Evolutionary conservation across 108 stramenopile species (phyloP).

Genomic region (Discostella pseudostelligera): DNA sequence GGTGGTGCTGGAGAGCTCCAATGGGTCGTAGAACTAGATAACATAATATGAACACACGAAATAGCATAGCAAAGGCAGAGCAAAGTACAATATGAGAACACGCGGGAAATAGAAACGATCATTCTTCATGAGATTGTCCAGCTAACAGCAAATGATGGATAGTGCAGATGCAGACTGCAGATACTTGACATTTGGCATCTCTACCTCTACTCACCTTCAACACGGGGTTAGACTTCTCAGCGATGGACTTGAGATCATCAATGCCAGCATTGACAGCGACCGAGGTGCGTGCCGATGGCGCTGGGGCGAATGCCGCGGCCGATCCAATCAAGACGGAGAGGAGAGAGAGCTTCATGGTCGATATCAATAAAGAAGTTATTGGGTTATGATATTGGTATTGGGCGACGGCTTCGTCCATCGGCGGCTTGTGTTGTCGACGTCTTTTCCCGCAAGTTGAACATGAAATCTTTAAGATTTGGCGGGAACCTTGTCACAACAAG

Average conservation of each 20-base stretch:
- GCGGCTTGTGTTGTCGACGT: neutral
- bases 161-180: neutral
- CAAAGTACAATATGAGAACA: too few relatives aligned
- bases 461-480: too few relatives aligned
- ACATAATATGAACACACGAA: too few relatives aligned
- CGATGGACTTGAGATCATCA: constrained; percentile 65
- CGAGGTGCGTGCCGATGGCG: constrained; percentile 42
- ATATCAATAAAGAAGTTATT: too few relatives aligned
- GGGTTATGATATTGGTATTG: neutral
- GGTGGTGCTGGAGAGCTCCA: constrained; percentile 63
- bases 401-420: too few relatives aligned
- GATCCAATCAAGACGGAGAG: constrained; percentile 61
- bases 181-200: too few relatives aligned
- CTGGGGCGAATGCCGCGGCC: constrained; percentile 78
- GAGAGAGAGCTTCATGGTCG: constrained; percentile 68
- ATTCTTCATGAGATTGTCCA: too few relatives aligned
- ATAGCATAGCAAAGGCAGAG: too few relatives aligned
- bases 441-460: neutral
- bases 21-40: constrained; percentile 69
- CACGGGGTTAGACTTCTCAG: constrained; percentile 74
- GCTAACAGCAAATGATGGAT: too few relatives aligned
- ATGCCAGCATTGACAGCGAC: constrained; percentile 40
- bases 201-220: constrained; percentile 68
- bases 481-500: too few relatives aligned
- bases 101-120: neutral